Base-by-base conservation (phyloP, 1,284 basidiomycete species). In the Ustanciosporium gigantosporum region DNA sequence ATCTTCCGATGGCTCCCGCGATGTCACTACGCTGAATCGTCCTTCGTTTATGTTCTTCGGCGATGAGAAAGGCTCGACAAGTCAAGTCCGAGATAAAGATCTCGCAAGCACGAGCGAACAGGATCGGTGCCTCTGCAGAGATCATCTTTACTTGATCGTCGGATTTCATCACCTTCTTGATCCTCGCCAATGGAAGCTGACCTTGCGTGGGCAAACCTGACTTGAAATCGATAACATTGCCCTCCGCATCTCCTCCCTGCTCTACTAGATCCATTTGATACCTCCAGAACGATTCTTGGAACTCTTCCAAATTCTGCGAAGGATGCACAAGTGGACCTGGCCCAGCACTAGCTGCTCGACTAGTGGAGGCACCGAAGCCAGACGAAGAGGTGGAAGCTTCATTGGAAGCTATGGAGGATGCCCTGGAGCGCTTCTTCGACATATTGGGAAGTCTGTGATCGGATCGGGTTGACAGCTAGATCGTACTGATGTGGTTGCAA, bases 131-230 rank as follows among this genome's bases (percentile, higher is more conserved):
- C 36, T 78, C 76, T 7, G 76, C 72, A 2, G 75, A 76, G 35
- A 78, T 76, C 73, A 76, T 75, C 70, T 74, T 75, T 46, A 77
- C 73, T 35, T 75, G 68, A 27, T 74, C 73, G 45, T 77, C 73
- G 19, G 66, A 67, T 55, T 77, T 77, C 74, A 77, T 76, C 34
- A 76, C 75, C 39, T 76, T 76, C 35, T 77, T 77, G 48, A 77
- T 76, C 11, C 75, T 57, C 2, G 75, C 75, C n/a, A 77, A 50
- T 0, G 75, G 75, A 2, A 77, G 50, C 16, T 74, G 72, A n/a
- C 73, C 68, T 22, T 64, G 52, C 0, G 56, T 71, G 11, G 68
- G 64, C 27, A 62, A 46, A 3, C 66, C 68, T 9, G 50, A 67
- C 23, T 70, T 68, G 48, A 72, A 72, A 51, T 72, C 69, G 44